Conservation (phyloP, 2,329 filamentous ascomycete species). For the Dactylellina sp. region DNA sequence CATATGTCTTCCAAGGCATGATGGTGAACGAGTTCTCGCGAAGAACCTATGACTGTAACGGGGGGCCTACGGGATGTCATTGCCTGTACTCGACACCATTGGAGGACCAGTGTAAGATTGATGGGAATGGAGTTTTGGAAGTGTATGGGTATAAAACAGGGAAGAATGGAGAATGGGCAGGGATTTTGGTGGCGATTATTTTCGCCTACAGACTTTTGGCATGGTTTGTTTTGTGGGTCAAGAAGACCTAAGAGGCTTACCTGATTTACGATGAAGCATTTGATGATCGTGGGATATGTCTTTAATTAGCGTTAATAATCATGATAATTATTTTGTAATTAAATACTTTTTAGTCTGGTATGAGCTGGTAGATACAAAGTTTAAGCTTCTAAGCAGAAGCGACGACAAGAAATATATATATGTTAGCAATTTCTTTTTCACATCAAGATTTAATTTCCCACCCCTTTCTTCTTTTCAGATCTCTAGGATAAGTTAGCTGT, state of each 20-base stretch:
- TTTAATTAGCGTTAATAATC: too few species aligned
- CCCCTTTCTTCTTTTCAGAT: background rate
- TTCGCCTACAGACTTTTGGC: conserved; percentile 77
- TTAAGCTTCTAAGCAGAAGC: too few species aligned
- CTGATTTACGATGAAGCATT: too few species aligned
- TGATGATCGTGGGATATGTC: too few species aligned
- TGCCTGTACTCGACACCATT: conserved; percentile 79
- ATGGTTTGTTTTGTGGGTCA: conserved; percentile 70
- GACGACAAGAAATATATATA: too few species aligned
- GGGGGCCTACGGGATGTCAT: conserved; percentile 66
- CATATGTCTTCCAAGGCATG: conserved; percentile 90
- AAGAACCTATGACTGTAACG: conserved; percentile 73
- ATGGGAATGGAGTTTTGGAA: conserved; percentile 76
- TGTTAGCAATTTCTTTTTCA: too few species aligned
- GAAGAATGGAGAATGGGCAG: conserved; percentile 75
- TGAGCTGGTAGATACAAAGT: too few species aligned
- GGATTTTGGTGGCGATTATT: conserved; percentile 82
- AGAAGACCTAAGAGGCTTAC: conserved; percentile 60
- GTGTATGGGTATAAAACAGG: conserved; percentile 77
- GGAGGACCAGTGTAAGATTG: conserved; percentile 74
- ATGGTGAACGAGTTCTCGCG: conserved; percentile 87
- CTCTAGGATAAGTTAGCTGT: background rate
- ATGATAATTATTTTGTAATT: too few species aligned
- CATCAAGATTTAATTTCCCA: too few species aligned
- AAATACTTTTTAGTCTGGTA: too few species aligned